Evolutionary conservation across 257 asterid species (phyloP).

Genomic region (Voacanga thouarsii): DNA sequence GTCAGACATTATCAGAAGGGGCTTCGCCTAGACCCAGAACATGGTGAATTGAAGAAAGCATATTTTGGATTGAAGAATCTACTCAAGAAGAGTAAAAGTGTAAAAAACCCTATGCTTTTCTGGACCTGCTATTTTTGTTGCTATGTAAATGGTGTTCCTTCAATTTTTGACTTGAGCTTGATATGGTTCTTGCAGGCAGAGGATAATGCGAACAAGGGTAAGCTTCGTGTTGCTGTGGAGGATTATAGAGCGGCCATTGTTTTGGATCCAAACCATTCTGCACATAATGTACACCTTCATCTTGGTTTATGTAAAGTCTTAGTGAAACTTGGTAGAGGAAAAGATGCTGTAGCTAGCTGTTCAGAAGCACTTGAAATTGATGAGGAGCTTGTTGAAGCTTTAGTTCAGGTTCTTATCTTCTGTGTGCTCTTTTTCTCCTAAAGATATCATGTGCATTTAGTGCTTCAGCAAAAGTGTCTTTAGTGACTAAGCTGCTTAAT

Average conservation of each 20-base stretch:
- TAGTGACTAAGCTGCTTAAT: neutral
- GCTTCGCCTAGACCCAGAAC: constrained; percentile 96
- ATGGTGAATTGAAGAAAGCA: constrained; percentile 80
- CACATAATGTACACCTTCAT: constrained; percentile 73
- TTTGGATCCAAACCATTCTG: constrained; percentile 78
- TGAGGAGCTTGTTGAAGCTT: constrained; percentile 77
- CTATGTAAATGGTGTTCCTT: neutral
- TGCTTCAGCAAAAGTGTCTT: neutral
- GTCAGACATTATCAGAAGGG: constrained; percentile 92
- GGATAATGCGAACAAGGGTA: constrained; percentile 84
- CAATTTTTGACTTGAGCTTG: constrained; percentile 9
- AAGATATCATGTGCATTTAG: neutral
- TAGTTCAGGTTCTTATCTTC: constrained; percentile 59
- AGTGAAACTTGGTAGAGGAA: constrained; percentile 91
- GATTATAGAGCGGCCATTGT: constrained; percentile 76
- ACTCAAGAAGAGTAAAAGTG: constrained; percentile 86
- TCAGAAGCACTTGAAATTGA: constrained; percentile 77
- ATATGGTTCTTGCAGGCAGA: constrained; percentile 63
- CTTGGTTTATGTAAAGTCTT: constrained; percentile 83
- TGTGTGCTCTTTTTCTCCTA: neutral
- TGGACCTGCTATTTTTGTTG: constrained; percentile 1
- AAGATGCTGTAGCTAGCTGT: constrained; percentile 77
- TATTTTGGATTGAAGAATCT: constrained; percentile 86
- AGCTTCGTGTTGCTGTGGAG: constrained; percentile 83
- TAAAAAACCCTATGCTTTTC: constrained; percentile 22